Base-by-base conservation (phyloP, 768 basidiomycete species). In the Podaxis mareebaensis region DNA sequence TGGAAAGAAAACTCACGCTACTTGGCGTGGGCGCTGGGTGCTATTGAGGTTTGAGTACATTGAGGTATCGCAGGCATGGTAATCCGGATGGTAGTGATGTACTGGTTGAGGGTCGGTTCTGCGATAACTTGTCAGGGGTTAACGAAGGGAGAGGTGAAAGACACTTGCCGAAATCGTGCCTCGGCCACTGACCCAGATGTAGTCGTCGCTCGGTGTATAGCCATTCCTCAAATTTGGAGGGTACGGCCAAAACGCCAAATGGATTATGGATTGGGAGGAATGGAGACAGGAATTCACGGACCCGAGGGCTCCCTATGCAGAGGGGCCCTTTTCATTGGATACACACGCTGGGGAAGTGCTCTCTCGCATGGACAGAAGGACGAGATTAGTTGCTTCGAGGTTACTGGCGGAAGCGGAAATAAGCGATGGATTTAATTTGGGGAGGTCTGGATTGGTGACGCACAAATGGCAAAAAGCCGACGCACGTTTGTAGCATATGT, bases 141-240 rank as follows among this genome's bases (percentile, higher is more conserved):
- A 38, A 28, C 12, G 44, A 44, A 26, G 1, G 11, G 20, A 38
- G n/a, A 22, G 20, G 28, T 3, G 13, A 39, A 6, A 12, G 30
- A 11, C 1, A 13, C 38, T 39, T 60, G 52, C 58, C 58, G 58
- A 38, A 60, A 51, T 12, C 58, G 49, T 3, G 58, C 58, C 15
- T 60, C 58, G 20, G 58, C 58, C 3, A 49, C 58, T 15, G 58
- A 60, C 7, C 49, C 58, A 7, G 58, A 51, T 10, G 58, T 33
- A 22, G 49, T 39, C 12, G 49, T 60, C 11, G 36, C 49, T 49
- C 58, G 30, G 58, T 60, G 58, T 38, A 51, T 24, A 13, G 49
- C 12, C 58, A 60, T 60, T 39, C 3, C 24, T 28, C 22, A 22
- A 22, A 22, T 22, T 24, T 10, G 22, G 24, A 44, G 42, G 6